Percentiles rank a stretch among this genome's conserved stretches.
These are phyloP conservation scores for Glomus cerebriforme DNA, from an alignment of 192 early-diverging fungal genomes.

Conservation along the genomic window DNA sequence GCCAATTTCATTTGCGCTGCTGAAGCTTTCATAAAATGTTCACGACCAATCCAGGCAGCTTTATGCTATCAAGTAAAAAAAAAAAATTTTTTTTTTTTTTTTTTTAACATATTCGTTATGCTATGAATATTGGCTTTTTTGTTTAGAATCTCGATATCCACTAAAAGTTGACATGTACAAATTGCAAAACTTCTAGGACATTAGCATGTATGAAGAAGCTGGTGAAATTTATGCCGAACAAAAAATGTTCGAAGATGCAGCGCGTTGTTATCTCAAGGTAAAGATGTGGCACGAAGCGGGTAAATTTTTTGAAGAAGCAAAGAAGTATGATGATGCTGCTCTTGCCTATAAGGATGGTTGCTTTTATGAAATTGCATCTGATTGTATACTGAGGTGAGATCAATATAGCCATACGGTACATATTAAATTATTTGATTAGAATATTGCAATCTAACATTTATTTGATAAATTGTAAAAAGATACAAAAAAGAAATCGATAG, in stretches of 20 bases:
- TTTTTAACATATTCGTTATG: no score
- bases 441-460: neutral
- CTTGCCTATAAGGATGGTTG: neutral
- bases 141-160: no score
- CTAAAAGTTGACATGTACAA: no score
- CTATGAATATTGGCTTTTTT: no score
- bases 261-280: neutral
- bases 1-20: constrained; percentile 3
- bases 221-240: neutral
- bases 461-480: neutral
- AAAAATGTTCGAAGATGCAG: constrained; percentile 9
- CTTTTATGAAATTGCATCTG: neutral
- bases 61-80: constrained; percentile 25
- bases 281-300: neutral
- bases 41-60: neutral
- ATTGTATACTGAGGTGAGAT: constrained; percentile 18
- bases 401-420: neutral
- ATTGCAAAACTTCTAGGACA: neutral
- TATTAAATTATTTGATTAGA: no score
- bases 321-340: constrained; percentile 22
- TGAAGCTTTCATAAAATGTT: neutral
- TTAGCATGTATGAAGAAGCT: neutral
- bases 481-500: constrained; percentile 2
- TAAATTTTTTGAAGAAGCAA: constrained; percentile 8
- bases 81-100: no score